Base-by-base conservation (phyloP, 768 basidiomycete species). In the Calocera cornea region DNA sequence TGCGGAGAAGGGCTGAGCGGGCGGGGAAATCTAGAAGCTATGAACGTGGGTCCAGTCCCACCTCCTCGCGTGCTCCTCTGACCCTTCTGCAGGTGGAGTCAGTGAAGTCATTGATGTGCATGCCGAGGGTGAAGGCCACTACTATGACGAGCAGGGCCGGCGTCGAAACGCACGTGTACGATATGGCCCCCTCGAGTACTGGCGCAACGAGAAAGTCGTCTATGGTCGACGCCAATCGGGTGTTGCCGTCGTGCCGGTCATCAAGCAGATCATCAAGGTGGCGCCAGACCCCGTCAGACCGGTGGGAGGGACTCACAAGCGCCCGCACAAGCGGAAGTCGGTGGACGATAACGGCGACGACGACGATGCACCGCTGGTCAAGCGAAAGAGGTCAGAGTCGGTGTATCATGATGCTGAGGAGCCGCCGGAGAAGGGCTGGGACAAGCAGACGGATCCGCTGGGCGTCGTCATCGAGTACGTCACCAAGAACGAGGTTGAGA, bases 201-300 rank as follows among this genome's bases (percentile, higher is more conserved):
- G 95, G 95, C 84, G 93, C n/a, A 85, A 86, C 71, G 95, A 98
- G 77, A 87, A 86, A 69, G 83, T 92, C 27, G 86, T 94, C 1
- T 97, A 92, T 72, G 88, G 87, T 5, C 83, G 86, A 24, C 81
- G 83, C 14, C 65, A 68, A 10, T 80, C 81, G 7, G 83, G 80
- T 27, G 69, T 77, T 10, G 78, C 82, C 24, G 79, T 83, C 31
- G 86, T 89, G 22, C 69, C 69, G 29, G 70, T 70, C 40, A 69
- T 67, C 41, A 68, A 68, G 33, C 69, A 72, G 41, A 69, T 71
- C 38, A 74, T 79, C 19, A 80, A 80, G 63, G 82, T 24, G 76
- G 78, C 12, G 72, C 54, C 54, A 44, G 65, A 34, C 29, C 41
- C 38, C 34, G 41, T 60, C 14, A 14, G 31, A 22, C 54, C 54